A percentile compares a stretch with the other conserved stretches of the same genome.
Conservation (phyloP, 2,329 filamentous ascomycete genomes). For the Colletotrichum musae region DNA sequence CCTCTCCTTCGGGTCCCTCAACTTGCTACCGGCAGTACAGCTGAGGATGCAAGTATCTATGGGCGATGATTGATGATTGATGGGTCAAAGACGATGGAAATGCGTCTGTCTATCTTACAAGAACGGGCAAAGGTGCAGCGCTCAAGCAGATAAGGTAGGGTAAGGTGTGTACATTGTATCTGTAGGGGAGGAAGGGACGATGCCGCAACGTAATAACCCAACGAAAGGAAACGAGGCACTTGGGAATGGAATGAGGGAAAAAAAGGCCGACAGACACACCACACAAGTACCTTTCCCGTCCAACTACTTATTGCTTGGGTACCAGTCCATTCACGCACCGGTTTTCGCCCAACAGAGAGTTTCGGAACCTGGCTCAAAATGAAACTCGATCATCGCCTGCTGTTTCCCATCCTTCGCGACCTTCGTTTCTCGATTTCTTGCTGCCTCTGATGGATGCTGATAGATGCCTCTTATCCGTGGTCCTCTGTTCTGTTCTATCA, state of each 20-base stretch:
- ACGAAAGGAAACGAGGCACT: slow-evolving; percentile 8
- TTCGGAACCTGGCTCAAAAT: slow-evolving; percentile 37
- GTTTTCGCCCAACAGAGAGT: slow-evolving; percentile 22
- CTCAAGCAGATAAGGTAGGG: too few relatives aligned
- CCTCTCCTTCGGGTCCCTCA: not conserved
- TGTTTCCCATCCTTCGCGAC: not conserved
- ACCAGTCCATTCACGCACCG: not conserved
- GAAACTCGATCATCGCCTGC: slow-evolving; percentile 30
- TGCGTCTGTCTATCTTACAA: not conserved
- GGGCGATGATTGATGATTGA: slow-evolving; percentile 4
- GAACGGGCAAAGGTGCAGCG: too few relatives aligned
- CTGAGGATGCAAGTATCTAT: not conserved
- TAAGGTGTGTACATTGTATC: too few relatives aligned
- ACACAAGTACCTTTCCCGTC: slow-evolving; percentile 13
- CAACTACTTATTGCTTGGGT: not conserved
- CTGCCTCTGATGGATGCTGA: not conserved
- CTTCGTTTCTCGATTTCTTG: too few relatives aligned
- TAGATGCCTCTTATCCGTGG: not conserved
- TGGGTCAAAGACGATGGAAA: not conserved
- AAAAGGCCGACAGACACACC: not conserved
- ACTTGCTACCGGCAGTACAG: not conserved
- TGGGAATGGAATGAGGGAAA: slow-evolving; percentile 1
- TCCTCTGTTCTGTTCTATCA: slow-evolving; percentile 2
- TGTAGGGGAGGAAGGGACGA: not conserved
- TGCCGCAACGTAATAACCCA: not conserved